Percentiles rank a stretch among this genome's conserved stretches.
Evolutionary conservation across 768 basidiomycete genomes (phyloP).

Genomic region (Tephrocybe sp.): DNA sequence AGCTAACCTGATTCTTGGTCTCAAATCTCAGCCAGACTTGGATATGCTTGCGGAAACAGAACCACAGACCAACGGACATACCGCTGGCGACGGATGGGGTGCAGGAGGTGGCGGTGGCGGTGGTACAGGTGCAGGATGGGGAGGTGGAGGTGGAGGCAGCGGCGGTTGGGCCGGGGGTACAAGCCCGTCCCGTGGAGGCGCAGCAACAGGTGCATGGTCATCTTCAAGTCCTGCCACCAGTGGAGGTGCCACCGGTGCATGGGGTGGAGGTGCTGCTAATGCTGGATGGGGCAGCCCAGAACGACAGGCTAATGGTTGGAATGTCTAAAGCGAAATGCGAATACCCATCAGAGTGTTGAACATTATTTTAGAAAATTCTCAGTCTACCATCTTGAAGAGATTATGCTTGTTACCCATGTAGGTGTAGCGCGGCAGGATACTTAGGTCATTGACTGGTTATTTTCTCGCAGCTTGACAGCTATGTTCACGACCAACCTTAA

Average conservation of each 20-base stretch:
- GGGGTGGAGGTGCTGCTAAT: constrained; percentile 32
- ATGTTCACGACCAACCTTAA: too few species aligned
- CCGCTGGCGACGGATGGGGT: constrained; percentile 15
- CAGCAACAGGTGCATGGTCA: constrained; percentile 23
- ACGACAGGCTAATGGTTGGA: constrained; percentile 56
- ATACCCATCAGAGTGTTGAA: background rate
- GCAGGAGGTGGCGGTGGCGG: constrained; percentile 20
- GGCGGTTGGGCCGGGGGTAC: constrained; percentile 23
- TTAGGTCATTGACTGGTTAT: too few species aligned
- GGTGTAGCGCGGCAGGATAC: too few species aligned
- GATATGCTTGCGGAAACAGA: constrained; percentile 47
- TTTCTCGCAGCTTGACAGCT: too few species aligned
- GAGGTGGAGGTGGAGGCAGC: constrained; percentile 1
- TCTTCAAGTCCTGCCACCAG: constrained; percentile 20
- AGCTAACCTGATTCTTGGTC: constrained; percentile 72
- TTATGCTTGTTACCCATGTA: too few species aligned
- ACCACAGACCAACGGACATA: constrained; percentile 29
- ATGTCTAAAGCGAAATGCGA: constrained; percentile 27
- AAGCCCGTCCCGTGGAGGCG: constrained; percentile 25
- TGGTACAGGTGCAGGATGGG: constrained; percentile 2
- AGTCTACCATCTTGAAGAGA: too few species aligned
- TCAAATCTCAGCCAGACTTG: constrained; percentile 61
- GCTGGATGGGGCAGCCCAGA: constrained; percentile 50
- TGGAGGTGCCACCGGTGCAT: constrained; percentile 24
- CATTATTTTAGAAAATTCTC: background rate